These are phyloP conservation scores for Podospora pseudocomata DNA, from an alignment of 495 filamentous ascomycete genomes.

Conservation along the genomic window DNA sequence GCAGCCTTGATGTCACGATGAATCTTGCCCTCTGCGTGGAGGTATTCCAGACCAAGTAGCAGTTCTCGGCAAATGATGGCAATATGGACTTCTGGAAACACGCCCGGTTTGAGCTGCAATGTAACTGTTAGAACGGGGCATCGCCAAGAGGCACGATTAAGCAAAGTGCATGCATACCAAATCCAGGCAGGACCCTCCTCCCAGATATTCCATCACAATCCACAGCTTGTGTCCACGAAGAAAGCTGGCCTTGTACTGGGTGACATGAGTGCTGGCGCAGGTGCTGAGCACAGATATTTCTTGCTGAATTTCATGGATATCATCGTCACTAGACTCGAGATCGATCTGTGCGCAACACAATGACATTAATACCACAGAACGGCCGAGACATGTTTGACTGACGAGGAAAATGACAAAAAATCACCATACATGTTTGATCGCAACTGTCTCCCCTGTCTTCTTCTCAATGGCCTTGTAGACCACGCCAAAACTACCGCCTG, in stretches of 20 bases:
- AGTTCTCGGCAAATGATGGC: conserved; percentile 93
- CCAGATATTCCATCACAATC: conserved; percentile 99
- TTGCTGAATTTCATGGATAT: conserved; percentile 95
- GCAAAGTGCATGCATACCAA: conserved; percentile 52
- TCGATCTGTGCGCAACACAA: conserved; percentile 65
- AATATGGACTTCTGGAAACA: conserved; percentile 85
- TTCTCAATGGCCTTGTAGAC: conserved; percentile 95
- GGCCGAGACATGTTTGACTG: background rate
- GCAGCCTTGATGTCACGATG: conserved; percentile 97
- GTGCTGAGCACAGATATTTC: conserved; percentile 95
- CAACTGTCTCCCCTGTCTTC: conserved; percentile 80
- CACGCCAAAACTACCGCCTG: conserved; percentile 89
- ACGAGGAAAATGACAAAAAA: background rate
- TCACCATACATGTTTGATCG: conserved; percentile 76
- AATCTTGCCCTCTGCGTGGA: conserved; percentile 93
- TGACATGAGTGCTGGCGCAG: conserved; percentile 88
- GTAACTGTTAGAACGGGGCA: background rate
- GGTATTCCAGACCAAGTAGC: conserved; percentile 84
- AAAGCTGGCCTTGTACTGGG: conserved; percentile 94
- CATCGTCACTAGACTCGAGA: conserved; percentile 95
- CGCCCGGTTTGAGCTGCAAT: conserved; percentile 80
- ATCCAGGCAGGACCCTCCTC: conserved; percentile 90
- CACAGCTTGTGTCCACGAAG: conserved; percentile 91
- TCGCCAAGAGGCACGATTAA: background rate
- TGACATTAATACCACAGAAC: background rate